A percentile compares a stretch with the other conserved stretches of the same genome.
These are phyloP conservation scores for Arabidopsis hybrid DNA, from an alignment of 441 rosid species.

Conservation along the genomic window DNA sequence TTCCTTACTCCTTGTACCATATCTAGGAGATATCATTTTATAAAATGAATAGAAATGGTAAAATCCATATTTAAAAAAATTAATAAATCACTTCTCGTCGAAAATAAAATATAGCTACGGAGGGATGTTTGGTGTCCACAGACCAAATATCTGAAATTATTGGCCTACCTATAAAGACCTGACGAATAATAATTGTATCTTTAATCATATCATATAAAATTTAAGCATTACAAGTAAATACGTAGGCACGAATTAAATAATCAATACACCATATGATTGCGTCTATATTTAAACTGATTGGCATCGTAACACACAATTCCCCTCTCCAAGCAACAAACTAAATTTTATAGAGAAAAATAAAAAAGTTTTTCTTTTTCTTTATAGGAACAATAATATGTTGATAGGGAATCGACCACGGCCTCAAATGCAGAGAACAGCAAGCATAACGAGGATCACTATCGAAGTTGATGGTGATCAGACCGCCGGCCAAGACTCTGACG, in stretches of 20 bases:
- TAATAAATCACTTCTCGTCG: no score
- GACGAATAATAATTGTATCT: conserved; percentile 28
- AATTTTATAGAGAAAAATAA: not conserved
- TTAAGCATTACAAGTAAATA: conserved; percentile 15
- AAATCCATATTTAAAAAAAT: no score
- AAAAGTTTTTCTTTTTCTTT: not conserved
- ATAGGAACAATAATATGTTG: conserved; percentile 28
- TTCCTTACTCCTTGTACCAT: no score
- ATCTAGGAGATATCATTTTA: no score
- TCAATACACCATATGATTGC: conserved; percentile 32
- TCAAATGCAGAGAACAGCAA: conserved; percentile 42
- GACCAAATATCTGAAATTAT: conserved; percentile 43
- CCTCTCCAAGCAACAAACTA: conserved; percentile 37
- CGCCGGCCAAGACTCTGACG: conserved; percentile 24
- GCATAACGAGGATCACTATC: conserved; percentile 22
- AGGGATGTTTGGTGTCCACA: conserved; percentile 34
- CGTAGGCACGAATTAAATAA: conserved; percentile 34
- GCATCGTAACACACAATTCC: conserved; percentile 37
- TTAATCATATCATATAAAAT: not conserved
- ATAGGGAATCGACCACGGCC: conserved; percentile 28
- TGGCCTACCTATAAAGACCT: conserved; percentile 42
- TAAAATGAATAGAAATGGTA: no score
- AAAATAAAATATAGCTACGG: no score
- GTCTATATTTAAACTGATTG: conserved; percentile 35
- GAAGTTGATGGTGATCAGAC: conserved; percentile 25